Percentiles rank a stretch among this genome's conserved stretches.
Conservation (phyloP, 2,329 filamentous ascomycete species). For the Blastomyces percursus region DNA sequence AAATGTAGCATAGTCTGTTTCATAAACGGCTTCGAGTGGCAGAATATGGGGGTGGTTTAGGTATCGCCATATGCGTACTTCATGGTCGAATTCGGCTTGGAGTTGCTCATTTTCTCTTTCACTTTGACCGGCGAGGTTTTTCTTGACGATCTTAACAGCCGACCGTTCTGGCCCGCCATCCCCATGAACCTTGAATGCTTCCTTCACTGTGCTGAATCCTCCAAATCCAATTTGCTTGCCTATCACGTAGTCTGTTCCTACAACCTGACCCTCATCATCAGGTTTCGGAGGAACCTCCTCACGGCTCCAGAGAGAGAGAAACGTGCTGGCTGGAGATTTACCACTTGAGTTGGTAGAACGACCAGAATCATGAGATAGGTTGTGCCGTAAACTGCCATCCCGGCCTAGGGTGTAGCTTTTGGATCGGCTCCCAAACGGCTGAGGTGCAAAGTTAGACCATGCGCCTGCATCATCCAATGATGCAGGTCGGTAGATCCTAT, state of each 20-base stretch:
- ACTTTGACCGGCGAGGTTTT: constrained; percentile 43
- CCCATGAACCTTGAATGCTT: constrained; percentile 52
- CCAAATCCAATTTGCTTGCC: constrained; percentile 55
- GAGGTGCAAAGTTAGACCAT: constrained; percentile 26
- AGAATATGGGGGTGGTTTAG: constrained; percentile 53
- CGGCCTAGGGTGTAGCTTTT: constrained; percentile 26
- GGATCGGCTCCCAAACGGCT: constrained; percentile 24
- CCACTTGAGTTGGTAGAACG: constrained; percentile 41
- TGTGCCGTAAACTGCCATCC: constrained; percentile 26
- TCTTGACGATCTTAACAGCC: constrained; percentile 58
- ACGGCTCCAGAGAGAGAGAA: constrained; percentile 44
- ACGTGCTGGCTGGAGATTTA: constrained; percentile 49
- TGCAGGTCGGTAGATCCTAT: constrained; percentile 27
- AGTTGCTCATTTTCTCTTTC: constrained; percentile 54
- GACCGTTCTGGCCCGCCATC: constrained; percentile 41
- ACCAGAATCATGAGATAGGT: constrained; percentile 30
- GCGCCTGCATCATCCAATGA: constrained; percentile 33
- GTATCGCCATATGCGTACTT: constrained; percentile 57
- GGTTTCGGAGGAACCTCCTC: constrained; percentile 39
- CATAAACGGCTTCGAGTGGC: constrained; percentile 52
- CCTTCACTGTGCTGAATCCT: constrained; percentile 56
- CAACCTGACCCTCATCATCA: constrained; percentile 57
- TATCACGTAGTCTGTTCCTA: constrained; percentile 56
- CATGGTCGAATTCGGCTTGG: constrained; percentile 58
- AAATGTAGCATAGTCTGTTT: constrained; percentile 57